phyloP scores from a whole-genome alignment of 2,329 filamentous ascomycete genomes.

The Pseudogymnoascus sp. region DNA sequence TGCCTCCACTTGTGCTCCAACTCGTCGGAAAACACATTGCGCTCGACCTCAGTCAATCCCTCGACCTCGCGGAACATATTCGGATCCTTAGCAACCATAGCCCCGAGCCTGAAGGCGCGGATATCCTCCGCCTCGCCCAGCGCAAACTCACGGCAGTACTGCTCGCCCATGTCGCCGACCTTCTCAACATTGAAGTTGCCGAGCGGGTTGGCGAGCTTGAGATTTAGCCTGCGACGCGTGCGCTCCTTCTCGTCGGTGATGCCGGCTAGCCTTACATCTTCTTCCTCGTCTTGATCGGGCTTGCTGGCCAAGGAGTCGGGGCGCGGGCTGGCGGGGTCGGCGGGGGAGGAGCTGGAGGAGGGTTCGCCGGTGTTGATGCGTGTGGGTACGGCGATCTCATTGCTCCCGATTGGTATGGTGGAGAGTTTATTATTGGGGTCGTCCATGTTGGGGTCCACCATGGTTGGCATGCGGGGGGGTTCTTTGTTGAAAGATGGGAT shows the following conservation, averaged over 20 bases:
- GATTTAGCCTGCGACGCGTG: constrained; percentile 31
- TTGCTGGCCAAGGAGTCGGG: neutral
- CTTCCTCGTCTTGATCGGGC: neutral
- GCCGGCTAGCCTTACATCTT: neutral
- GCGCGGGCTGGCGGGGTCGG: neutral
- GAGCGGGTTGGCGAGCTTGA: constrained; percentile 45
- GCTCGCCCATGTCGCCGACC: constrained; percentile 46
- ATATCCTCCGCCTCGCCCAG: constrained; percentile 47
- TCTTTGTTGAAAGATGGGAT: neutral
- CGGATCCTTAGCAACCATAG: constrained; percentile 43
- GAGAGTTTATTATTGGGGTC: neutral
- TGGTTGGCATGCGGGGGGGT: neutral
- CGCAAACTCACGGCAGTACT: constrained; percentile 47
- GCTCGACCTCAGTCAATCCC: constrained; percentile 50
- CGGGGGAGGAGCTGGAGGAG: neutral
- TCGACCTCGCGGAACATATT: constrained; percentile 38
- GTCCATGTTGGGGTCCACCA: neutral
- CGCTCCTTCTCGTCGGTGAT: constrained; percentile 19
- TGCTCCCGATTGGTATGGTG: neutral
- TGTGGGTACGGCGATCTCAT: neutral
- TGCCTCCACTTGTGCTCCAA: constrained; percentile 61
- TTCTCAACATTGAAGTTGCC: constrained; percentile 39
- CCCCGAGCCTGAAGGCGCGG: constrained; percentile 50
- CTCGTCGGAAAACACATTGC: constrained; percentile 48
- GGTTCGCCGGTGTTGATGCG: neutral